Percentiles rank a stretch among this genome's conserved stretches.
Conservation (phyloP, 2,329 filamentous ascomycete genomes). For the Talaromyces sp. region DNA sequence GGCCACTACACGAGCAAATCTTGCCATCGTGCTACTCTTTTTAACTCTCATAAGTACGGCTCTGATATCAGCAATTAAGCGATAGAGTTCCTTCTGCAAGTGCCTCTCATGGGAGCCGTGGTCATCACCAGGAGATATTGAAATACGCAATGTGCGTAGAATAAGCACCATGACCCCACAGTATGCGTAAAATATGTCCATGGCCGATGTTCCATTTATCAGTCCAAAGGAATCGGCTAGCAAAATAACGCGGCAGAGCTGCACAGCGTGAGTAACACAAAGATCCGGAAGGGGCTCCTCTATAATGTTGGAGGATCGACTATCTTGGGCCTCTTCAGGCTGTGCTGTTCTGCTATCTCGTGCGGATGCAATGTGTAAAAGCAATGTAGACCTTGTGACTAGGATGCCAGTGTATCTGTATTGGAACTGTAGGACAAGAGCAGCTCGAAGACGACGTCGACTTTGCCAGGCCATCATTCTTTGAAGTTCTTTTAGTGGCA, state of each 20-base stretch:
- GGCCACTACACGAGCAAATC: slow-evolving; percentile 11
- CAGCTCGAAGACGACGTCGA: slow-evolving; percentile 6
- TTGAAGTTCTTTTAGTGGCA: slow-evolving; percentile 9
- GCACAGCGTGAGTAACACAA: slow-evolving; percentile 36
- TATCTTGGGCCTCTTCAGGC: not conserved
- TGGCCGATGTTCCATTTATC: slow-evolving; percentile 36
- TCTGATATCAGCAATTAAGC: slow-evolving; percentile 5
- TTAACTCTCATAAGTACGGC: slow-evolving; percentile 8
- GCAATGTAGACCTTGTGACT: slow-evolving; percentile 7
- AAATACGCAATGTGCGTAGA: slow-evolving; percentile 23
- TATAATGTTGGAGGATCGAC: slow-evolving; percentile 2
- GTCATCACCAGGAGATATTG: slow-evolving; percentile 5
- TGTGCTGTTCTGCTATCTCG: not conserved
- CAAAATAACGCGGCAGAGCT: slow-evolving; percentile 35
- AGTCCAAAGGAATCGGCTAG: slow-evolving; percentile 37
- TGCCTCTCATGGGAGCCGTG: slow-evolving; percentile 5
- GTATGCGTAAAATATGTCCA: slow-evolving; percentile 43
- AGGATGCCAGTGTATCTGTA: slow-evolving; percentile 10
- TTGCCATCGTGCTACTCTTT: slow-evolving; percentile 12
- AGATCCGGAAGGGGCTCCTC: slow-evolving; percentile 5
- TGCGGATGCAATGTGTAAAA: slow-evolving; percentile 7
- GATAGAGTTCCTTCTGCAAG: not conserved
- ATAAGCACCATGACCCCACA: slow-evolving; percentile 37
- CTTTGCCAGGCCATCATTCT: slow-evolving; percentile 11
- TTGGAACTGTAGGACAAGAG: slow-evolving; percentile 9